Evolutionary conservation across 2,329 filamentous ascomycete genomes (phyloP), one percentile per base, ranked within the genome.

Genomic region (Botrytis fabae): DNA sequence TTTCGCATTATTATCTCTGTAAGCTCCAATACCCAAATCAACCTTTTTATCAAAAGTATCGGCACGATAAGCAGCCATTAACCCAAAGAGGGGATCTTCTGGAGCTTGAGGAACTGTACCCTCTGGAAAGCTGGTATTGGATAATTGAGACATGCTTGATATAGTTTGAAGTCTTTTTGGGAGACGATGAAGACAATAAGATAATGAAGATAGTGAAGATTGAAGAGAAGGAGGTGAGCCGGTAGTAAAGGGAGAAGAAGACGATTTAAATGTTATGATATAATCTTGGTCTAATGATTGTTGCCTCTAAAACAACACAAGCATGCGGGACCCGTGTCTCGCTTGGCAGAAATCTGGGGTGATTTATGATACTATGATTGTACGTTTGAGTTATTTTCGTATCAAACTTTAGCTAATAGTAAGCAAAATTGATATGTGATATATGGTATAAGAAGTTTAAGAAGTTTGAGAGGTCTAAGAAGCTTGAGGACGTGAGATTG

Each of bases 1-100:
- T 86, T 98, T 98, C 75, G 94, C 95, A 81, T 95, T 92, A 85
- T 98, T 88, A 81, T 97, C 96, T 82, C 96, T 89, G 85, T 99
- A 99, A 74, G 96, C 96, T 78, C 96, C 96, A 85, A 98, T 90
- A 73, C 89, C 89, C 83, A 99, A 84, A 84, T 99, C 96, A 77
- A 99, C 92, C 85, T 99, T 99, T 83, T 93, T 90, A 73, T 87
- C 83, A 82, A 86, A 87, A 75, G 88, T 84, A 81, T 99, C 96
- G 75, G 92, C 92, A 80, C 90, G 90, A 86, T 91, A 99, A 75
- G 93, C 94, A 76, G 92, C 90, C 89, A 95, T 94, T 79, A 99
- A 86, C 73, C 95, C 95, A 81, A 99, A 99, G 81, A 99, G 89
- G 77, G 95, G 91, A 84, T 99, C 96, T 83, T 97, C 95, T 65